These are phyloP conservation scores for Pichia sp. DNA, from an alignment of 1,139 yeast species.

Conservation along the genomic window DNA sequence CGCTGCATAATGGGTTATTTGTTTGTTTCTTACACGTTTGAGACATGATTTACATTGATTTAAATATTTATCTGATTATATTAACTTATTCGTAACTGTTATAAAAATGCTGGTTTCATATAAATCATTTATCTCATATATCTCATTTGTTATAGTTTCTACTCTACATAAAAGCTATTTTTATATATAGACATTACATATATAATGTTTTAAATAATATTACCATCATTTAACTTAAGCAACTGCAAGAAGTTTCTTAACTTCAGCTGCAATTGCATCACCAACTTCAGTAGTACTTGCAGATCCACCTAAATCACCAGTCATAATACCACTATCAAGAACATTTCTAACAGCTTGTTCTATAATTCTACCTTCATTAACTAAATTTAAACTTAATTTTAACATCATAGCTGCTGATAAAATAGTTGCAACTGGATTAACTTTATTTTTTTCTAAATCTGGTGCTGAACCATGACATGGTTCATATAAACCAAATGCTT, in stretches of 20 bases:
- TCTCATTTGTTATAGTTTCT: too few relatives aligned
- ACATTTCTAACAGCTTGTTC: constrained; percentile 84
- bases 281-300: constrained; percentile 84
- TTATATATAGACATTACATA: too few relatives aligned
- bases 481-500: constrained; percentile 92
- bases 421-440: constrained; percentile 91
- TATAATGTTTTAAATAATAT: background rate
- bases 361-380: constrained; percentile 79
- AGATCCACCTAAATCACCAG: constrained; percentile 84
- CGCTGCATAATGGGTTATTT: too few relatives aligned
- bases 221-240: background rate
- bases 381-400: constrained; percentile 75
- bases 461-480: constrained; percentile 99
- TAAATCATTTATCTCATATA: too few relatives aligned
- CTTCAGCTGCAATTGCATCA: constrained; percentile 77
- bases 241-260: constrained; percentile 51
- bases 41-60: too few relatives aligned
- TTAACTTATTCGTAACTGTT: too few relatives aligned
- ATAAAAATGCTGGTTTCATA: too few relatives aligned
- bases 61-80: too few relatives aligned
- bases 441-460: constrained; percentile 79
- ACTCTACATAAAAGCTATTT: too few relatives aligned
- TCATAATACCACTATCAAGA: constrained; percentile 76
- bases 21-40: too few relatives aligned
- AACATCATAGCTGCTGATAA: constrained; percentile 97